Percentiles rank a stretch among this genome's conserved stretches.
These are phyloP conservation scores for Aspergillus cavernicola DNA, from an alignment of 495 filamentous ascomycete species.

Conservation along the genomic window DNA sequence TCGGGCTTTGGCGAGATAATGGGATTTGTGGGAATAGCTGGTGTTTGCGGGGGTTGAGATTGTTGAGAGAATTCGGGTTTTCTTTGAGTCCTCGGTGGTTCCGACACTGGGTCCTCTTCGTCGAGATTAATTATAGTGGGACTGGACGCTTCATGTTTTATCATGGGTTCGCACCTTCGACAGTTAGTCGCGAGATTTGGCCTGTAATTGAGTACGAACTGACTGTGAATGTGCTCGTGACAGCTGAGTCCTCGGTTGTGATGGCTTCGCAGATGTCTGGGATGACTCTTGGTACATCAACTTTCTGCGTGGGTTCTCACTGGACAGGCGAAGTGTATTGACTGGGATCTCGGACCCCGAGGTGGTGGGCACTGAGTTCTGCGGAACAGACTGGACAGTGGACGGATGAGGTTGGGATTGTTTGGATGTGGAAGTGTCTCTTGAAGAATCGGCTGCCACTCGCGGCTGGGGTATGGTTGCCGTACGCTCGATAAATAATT, in stretches of 20 bases:
- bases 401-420: background rate
- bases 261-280: constrained; percentile 14
- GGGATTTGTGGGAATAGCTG: background rate
- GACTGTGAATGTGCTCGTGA: constrained; percentile 22
- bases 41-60: background rate
- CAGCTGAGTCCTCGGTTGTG: background rate
- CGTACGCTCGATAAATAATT: background rate
- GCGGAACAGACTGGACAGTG: background rate
- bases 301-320: constrained; percentile 41
- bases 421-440: background rate
- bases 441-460: background rate
- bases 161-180: constrained; percentile 20
- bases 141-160: no score
- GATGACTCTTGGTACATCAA: constrained; percentile 46
- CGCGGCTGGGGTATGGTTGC: background rate
- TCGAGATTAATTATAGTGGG: constrained; percentile 32
- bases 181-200: constrained; percentile 10
- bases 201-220: constrained; percentile 25
- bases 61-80: background rate
- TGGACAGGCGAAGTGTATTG: constrained; percentile 33
- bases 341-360: constrained; percentile 6
- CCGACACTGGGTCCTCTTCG: constrained; percentile 8
- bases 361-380: background rate
- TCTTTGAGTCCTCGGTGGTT: background rate
- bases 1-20: no score